Base-by-base conservation (phyloP, 2,329 filamentous ascomycete species). In the Fusarium ambrosium region DNA sequence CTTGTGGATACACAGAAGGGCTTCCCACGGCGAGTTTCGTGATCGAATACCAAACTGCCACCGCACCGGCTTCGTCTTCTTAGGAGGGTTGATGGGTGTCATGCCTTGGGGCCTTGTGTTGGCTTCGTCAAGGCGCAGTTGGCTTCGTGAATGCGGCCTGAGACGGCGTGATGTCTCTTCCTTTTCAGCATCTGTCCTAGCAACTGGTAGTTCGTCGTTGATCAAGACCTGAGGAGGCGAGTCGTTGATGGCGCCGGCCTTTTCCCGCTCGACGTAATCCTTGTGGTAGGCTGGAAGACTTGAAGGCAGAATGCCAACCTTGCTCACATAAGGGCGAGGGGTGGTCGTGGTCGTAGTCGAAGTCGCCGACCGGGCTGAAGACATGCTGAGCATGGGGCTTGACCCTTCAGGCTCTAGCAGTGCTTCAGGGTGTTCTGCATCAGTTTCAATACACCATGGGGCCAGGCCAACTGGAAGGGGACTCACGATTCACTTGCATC, bases 41-140 rank as follows among this genome's bases (percentile, higher is more conserved):
- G 95, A 98, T 41, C 97, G 91, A 71, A 99, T 99, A 66, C 97
- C 97, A 81, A 99, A 99, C 82, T 99, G 97, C 97, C 97, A 99
- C 75, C 96, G 94, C 18, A 95, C 94, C 1, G 93, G 93, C 80
- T 94, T 95, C 6, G 88, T 85, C 82, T 94, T 95, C 85, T 94
- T 95, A 4, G 87, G 82, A 3, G 91, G 90, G 62, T 87, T 84
- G 58, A 92, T 89, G 1, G 90, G 90, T 3, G 91, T 92, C 85
- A 92, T 88, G 22, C 88, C 87, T 67, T 91, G 89, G 4, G 91
- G 91, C 41, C 90, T 87, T 73, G 85, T 89, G 80, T 80, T 89
- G 66, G 83, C 88, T 79, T 89, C 92, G 73, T 96, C 93, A 4
- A 95, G 84, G 62, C 92, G 91, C 29, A 93, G 84, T 64, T 93